Base-by-base conservation (phyloP, 148 eudicot genomes). In the Polygonum aviculare region DNA sequence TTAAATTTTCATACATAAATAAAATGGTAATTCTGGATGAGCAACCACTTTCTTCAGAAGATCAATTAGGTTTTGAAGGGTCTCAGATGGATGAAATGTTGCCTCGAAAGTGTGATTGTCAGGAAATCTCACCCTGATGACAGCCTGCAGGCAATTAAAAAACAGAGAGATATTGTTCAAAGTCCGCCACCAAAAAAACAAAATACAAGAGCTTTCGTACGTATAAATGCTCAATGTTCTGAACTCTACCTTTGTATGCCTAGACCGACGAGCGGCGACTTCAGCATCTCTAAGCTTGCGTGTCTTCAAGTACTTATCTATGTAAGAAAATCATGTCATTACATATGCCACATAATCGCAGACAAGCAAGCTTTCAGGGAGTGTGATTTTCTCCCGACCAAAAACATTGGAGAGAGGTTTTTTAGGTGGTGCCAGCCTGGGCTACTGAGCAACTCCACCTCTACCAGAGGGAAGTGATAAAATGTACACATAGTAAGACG, bases 241-340 rank as follows among this genome's bases (percentile, higher is more conserved):
- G 3, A 36, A 65, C 19, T 69, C 22, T 44, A 88, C 94, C 89
- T 92, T 92, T 10, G 91, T 87, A 15, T 87, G 77, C 77, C 55
- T 92, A 35, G 91, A 82, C 47, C 96, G 88, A 0, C 91, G 88
- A 74, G 96, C 90, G 77, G 96, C 93, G 55, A 82, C 81, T 82
- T 94, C 97, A 5, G 92, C 96, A 39, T 94, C 98, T 77, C 97
- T 83, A 60, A 90, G 78, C 78, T 94, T 92, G 72, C 84, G 83
- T 1, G 97, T 94, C 90, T 92, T 94, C 79, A 94, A 79, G 78
- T 77, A 82, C 76, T 91, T 90, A 51, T 90, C 97, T 91, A 84
- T 74, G 47, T 4, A 15, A 15, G 38, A 35, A 36, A 65, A 35
- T 15, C 44, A 12, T 63, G 41, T 36, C 8, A 65, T 31, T 65